Evolutionary conservation across 805 yeast species (phyloP), one percentile per base, ranked within the genome.

Genomic region (Yueomyces sinensis): DNA sequence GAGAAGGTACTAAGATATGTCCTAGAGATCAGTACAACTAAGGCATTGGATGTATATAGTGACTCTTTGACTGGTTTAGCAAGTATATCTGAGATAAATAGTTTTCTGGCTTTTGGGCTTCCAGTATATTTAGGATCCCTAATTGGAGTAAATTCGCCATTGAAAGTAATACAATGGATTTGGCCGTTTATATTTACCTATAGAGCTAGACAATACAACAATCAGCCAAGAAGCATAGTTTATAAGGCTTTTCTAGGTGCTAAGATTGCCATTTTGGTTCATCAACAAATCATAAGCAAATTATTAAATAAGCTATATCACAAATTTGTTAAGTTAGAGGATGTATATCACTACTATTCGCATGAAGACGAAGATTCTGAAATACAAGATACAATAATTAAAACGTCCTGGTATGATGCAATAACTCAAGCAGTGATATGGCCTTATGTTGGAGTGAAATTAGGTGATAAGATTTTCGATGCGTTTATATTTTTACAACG

Each of bases 1-100:
- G 58, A 52, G 32, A 39, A 32, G n/a, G 39, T 39, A 14, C 31
- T 52, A 19, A 36, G 49, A 30, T 27, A 37, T n/a, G 9, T 52
- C 17, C 32, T 52, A 19, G 42, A 47, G 29, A 45, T 45, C 13
- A 41, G 49, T 30, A 50, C 51, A 11, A 46, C 58, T 13, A 49
- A 41, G 29, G 52, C 54, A 1, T 32, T 52, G 17, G 56, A 52
- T 37, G 50, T 51, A 1, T 52, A 46, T 34, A 33, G 39, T 15
- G 44, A 46, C 17, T 41, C 52, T 4, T 31, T 37, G 31, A 37
- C 29, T n/a, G 56, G 56, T 7, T 23, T 47, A 3, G 17, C 33
- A 2, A 46, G 49, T 28, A 35, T 52, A 5, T 40, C 54, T 1
- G 22, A 32, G 5, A 22, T 34, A 16, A 43, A 44, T 7, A 43